Evolutionary conservation across 495 filamentous ascomycete genomes (phyloP).

Genomic region (Lasiosphaeria miniovina): DNA sequence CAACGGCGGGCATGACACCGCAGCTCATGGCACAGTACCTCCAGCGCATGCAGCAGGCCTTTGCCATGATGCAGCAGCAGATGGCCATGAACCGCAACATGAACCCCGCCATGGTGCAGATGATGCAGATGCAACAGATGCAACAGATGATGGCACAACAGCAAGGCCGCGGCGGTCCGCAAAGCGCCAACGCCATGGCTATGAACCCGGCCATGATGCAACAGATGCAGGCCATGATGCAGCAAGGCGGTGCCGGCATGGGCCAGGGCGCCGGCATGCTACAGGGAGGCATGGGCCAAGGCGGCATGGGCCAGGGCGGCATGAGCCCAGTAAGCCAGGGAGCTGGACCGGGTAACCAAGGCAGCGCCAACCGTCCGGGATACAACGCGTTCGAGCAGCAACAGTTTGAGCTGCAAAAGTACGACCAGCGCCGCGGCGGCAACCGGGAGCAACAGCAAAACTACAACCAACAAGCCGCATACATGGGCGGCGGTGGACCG

Average conservation of each 20-base stretch:
- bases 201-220: constrained; percentile 84
- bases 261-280: constrained; percentile 30
- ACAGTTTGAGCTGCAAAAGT: constrained; percentile 85
- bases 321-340: constrained; percentile 27
- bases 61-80: constrained; percentile 86
- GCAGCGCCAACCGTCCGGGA: constrained; percentile 20
- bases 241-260: constrained; percentile 53
- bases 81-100: constrained; percentile 64
- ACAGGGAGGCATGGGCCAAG: constrained; percentile 36
- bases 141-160: constrained; percentile 56
- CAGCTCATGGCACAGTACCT: constrained; percentile 98
- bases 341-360: constrained; percentile 13
- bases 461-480: constrained; percentile 15
- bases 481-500: constrained; percentile 32
- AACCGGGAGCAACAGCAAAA: constrained; percentile 31
- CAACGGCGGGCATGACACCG: constrained; percentile 73
- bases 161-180: constrained; percentile 31
- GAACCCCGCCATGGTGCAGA: constrained; percentile 63
- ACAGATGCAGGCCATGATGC: constrained; percentile 85
- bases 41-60: constrained; percentile 96
- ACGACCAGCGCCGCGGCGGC: constrained; percentile 56
- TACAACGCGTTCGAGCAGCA: constrained; percentile 53
- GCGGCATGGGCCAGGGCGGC: constrained; percentile 32
- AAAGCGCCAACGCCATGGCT: constrained; percentile 39
- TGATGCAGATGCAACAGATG: constrained; percentile 72